Conservation (phyloP, 352 stramenopile genomes). For the Phytophthora agathidicida region DNA sequence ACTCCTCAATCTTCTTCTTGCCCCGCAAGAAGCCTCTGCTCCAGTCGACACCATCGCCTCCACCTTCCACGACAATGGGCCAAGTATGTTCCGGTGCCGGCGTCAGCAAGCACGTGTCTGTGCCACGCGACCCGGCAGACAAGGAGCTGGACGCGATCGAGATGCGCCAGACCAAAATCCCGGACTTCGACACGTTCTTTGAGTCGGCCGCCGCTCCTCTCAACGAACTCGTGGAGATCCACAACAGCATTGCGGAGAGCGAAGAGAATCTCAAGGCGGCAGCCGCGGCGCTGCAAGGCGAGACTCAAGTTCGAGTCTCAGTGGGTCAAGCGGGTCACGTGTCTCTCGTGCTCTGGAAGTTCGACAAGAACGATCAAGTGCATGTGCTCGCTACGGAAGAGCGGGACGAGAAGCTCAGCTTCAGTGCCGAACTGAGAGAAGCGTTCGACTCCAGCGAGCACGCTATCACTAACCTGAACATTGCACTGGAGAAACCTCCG, state of each 20-base stretch:
- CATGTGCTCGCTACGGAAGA: constrained; percentile 33
- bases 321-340: constrained; percentile 31
- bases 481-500: constrained; percentile 36
- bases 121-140: constrained; percentile 32
- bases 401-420: constrained; percentile 20
- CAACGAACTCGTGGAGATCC: constrained; percentile 34
- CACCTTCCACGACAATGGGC: constrained; percentile 40
- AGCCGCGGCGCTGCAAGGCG: constrained; percentile 51
- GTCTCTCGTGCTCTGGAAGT: constrained; percentile 45
- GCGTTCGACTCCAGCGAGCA: constrained; percentile 19
- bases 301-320: constrained; percentile 46
- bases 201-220: constrained; percentile 22
- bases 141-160: constrained; percentile 31
- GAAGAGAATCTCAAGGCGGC: constrained; percentile 61
- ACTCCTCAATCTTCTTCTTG: constrained; percentile 42
- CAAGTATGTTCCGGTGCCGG: constrained; percentile 58
- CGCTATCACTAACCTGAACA: constrained; percentile 37
- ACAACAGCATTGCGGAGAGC: constrained; percentile 60
- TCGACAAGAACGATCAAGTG: constrained; percentile 53
- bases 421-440: constrained; percentile 16
- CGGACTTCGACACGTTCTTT: constrained; percentile 29
- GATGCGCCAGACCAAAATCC: constrained; percentile 28
- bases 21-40: constrained; percentile 22
- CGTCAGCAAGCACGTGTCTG: constrained; percentile 52
- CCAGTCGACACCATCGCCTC: background rate